A percentile compares a stretch with the other conserved stretches of the same genome.
These are phyloP conservation scores for Byssothecium circinans DNA, from an alignment of 2,329 filamentous ascomycete species.

Conservation along the genomic window DNA sequence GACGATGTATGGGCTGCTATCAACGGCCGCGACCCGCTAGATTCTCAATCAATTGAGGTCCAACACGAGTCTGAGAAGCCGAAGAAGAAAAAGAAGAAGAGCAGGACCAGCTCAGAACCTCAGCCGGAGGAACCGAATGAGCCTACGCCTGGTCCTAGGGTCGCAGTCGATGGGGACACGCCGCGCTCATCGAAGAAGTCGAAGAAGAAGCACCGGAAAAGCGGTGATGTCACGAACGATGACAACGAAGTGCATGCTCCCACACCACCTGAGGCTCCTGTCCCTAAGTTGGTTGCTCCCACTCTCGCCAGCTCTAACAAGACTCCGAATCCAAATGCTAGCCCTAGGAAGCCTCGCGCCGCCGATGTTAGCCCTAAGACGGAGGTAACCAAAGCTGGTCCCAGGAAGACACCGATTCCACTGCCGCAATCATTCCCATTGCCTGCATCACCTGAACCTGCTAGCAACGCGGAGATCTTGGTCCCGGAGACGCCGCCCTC, in stretches of 20 bases:
- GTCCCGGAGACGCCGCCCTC: slow-evolving; percentile 14
- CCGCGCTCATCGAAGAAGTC: neutral
- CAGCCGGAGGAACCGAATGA: neutral
- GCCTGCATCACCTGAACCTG: neutral
- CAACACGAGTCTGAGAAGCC: neutral
- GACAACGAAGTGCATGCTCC: neutral
- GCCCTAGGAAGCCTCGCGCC: too few species aligned
- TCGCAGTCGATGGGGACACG: neutral
- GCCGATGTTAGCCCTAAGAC: neutral
- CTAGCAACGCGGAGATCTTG: neutral
- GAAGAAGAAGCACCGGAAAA: slow-evolving; percentile 7
- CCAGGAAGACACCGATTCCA: slow-evolving; percentile 6
- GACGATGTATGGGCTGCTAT: slow-evolving; percentile 5
- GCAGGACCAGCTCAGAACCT: neutral
- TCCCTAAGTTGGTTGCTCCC: neutral
- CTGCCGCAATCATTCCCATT: neutral
- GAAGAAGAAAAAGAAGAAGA: slow-evolving; percentile 12
- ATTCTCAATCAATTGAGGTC: neutral
- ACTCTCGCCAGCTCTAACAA: neutral
- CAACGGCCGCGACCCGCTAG: neutral
- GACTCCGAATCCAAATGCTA: neutral
- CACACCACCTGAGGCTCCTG: too few species aligned
- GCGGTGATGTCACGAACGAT: too few species aligned
- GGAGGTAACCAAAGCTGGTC: neutral
- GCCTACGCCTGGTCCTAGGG: neutral